Conservation (phyloP, 768 basidiomycete genomes). For the Phanerochaete sordida region DNA sequence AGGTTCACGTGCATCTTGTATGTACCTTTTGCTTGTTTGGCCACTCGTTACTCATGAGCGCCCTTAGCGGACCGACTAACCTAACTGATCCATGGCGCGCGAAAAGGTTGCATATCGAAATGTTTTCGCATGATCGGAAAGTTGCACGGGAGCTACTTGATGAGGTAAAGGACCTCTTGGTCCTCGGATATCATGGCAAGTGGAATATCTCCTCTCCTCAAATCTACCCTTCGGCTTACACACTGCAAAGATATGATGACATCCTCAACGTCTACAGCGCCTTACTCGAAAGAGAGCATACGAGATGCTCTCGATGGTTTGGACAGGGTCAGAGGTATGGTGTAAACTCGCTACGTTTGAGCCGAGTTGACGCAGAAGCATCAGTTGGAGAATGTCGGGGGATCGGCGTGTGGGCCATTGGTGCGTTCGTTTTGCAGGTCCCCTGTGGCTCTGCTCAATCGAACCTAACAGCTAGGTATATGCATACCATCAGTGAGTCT, state of each 20-base stretch:
- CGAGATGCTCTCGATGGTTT: neutral
- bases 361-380: neutral
- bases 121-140: slow-evolving; percentile 14
- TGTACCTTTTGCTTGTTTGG: too few species aligned
- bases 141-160: neutral
- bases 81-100: neutral
- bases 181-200: neutral
- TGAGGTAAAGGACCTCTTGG: neutral
- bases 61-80: too few species aligned
- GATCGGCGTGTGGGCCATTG: neutral
- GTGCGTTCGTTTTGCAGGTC: too few species aligned
- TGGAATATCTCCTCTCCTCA: neutral
- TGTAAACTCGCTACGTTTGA: neutral
- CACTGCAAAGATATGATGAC: neutral
- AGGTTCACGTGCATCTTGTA: neutral
- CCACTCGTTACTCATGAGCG: too few species aligned
- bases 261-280: neutral
- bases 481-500: neutral
- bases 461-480: neutral
- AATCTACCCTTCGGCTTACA: neutral
- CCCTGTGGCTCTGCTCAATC: too few species aligned
- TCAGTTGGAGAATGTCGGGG: neutral
- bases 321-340: neutral
- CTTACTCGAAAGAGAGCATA: neutral
- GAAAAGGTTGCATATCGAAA: slow-evolving; percentile 17